Percentiles rank a stretch among this genome's conserved stretches.
phyloP scores from a whole-genome alignment of 1,284 basidiomycete species.

The Ustilago hordei region DNA sequence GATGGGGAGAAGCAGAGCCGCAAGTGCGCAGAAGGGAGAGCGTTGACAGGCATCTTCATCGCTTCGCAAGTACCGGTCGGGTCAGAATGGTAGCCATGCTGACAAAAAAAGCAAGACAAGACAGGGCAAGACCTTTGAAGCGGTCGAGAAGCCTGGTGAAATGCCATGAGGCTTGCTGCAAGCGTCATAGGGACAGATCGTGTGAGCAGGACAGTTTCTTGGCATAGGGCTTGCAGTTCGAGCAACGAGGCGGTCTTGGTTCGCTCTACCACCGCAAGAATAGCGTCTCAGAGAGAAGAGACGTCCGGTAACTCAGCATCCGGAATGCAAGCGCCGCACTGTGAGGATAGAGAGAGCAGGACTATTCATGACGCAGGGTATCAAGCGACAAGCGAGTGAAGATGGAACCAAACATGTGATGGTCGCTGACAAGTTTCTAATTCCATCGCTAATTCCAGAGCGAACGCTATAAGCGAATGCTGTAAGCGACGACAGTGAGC shows the following conservation, averaged over 20 bases:
- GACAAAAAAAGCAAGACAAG: neutral
- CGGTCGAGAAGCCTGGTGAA: neutral
- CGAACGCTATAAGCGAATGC: neutral
- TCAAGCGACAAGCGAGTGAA: neutral
- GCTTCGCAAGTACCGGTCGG: neutral
- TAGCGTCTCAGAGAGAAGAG: neutral
- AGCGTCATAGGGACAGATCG: neutral
- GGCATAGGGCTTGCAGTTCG: neutral
- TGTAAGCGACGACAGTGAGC: neutral
- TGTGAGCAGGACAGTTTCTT: slow-evolving; percentile 2
- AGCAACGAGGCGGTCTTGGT: neutral
- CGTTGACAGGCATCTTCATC: neutral
- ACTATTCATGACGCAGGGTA: neutral
- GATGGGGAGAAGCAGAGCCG: neutral
- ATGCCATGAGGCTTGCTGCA: neutral
- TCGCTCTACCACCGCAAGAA: neutral
- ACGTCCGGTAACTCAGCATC: neutral
- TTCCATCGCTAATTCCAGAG: too few species aligned
- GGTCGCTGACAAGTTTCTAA: slow-evolving; percentile 5
- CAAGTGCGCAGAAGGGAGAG: neutral
- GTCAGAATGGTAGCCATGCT: neutral
- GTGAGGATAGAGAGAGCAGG: neutral
- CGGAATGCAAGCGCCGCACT: neutral
- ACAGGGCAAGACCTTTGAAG: neutral
- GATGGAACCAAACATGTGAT: slow-evolving; percentile 1